phyloP scores from a whole-genome alignment of 495 filamentous ascomycete genomes.

The Penicillium herquei region DNA sequence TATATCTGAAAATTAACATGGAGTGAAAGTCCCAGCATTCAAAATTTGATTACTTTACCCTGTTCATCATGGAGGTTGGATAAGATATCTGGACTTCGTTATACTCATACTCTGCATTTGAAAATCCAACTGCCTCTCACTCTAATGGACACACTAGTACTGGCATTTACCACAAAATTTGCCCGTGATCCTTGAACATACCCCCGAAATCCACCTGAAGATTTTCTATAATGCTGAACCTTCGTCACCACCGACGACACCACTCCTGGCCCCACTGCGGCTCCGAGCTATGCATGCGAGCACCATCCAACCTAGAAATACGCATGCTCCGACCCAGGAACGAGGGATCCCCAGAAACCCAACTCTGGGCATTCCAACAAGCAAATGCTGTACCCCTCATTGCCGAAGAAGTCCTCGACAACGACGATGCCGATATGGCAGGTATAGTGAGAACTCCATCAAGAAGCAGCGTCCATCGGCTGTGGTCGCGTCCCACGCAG shows the following conservation, averaged over 20 bases:
- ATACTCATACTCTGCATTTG: too few relatives aligned
- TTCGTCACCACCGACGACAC: constrained; percentile 34
- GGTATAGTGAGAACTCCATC: constrained; percentile 29
- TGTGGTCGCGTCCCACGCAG: constrained; percentile 21
- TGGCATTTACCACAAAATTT: too few relatives aligned
- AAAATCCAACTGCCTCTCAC: too few relatives aligned
- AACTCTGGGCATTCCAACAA: constrained; percentile 16
- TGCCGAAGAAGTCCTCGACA: constrained; percentile 19
- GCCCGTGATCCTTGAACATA: neutral
- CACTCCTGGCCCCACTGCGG: constrained; percentile 44
- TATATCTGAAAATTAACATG: neutral
- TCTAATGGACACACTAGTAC: too few relatives aligned
- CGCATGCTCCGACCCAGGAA: constrained; percentile 8
- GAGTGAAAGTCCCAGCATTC: neutral
- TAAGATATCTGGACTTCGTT: neutral
- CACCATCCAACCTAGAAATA: constrained; percentile 12
- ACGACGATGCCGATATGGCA: constrained; percentile 33
- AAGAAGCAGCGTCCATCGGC: constrained; percentile 16
- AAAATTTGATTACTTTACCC: neutral
- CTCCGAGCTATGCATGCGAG: constrained; percentile 24
- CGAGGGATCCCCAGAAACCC: constrained; percentile 1
- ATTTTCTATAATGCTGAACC: constrained; percentile 23
- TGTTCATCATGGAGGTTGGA: constrained; percentile 13
- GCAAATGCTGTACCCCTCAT: constrained; percentile 21
- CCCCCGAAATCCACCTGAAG: neutral